A percentile compares a stretch with the other conserved stretches of the same genome.
phyloP scores from a whole-genome alignment of 2,329 filamentous ascomycete species.

The Sporothrix globosa region DNA sequence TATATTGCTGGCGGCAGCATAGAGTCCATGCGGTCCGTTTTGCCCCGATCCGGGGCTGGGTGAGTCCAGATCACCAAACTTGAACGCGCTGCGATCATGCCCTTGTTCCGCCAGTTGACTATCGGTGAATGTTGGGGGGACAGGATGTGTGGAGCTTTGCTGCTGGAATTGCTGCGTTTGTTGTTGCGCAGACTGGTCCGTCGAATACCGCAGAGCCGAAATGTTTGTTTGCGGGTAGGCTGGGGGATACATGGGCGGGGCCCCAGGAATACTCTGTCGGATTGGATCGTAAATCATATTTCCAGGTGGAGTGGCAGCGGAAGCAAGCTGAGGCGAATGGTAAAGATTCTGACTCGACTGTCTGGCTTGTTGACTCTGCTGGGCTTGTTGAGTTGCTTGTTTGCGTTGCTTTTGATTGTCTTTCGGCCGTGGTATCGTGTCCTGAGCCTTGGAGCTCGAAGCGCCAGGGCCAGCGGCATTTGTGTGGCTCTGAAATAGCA shows the following conservation, averaged over 20 bases:
- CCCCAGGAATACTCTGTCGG: conserved; percentile 57
- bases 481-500: conserved; percentile 69
- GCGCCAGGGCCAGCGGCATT: conserved; percentile 33
- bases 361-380: conserved; percentile 26
- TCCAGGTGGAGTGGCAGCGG: conserved; percentile 56
- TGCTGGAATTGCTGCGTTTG: conserved; percentile 31
- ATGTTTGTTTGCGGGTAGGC: conserved; percentile 55
- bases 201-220: conserved; percentile 53
- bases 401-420: conserved; percentile 21
- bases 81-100: neutral
- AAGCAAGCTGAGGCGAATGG: conserved; percentile 40
- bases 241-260: conserved; percentile 53
- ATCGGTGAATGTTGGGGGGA: neutral
- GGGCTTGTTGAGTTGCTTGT: conserved; percentile 19
- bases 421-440: neutral
- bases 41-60: neutral
- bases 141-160: neutral
- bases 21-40: neutral
- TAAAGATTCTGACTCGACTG: conserved; percentile 28
- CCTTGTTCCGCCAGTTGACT: neutral
- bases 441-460: neutral
- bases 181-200: conserved; percentile 38
- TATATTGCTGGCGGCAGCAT: neutral
- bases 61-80: neutral
- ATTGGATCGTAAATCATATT: conserved; percentile 66